These are phyloP conservation scores for Fusarium falciforme DNA, from an alignment of 2,329 filamentous ascomycete genomes.

Conservation along the genomic window DNA sequence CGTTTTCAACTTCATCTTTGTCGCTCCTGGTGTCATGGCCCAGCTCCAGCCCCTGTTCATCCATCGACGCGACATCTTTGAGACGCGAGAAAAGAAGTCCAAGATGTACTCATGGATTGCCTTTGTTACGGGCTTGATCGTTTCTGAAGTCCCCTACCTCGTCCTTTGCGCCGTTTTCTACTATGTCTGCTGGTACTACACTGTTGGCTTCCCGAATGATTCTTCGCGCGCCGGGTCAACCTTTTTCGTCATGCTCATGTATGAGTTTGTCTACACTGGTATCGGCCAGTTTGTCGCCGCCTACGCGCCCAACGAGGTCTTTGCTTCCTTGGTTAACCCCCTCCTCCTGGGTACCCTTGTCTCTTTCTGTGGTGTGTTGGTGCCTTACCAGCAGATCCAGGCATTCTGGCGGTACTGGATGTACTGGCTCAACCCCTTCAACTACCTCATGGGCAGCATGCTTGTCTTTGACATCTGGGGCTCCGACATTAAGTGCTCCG, in stretches of 20 bases:
- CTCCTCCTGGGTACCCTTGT: slow-evolving; percentile 69
- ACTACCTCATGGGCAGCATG: slow-evolving; percentile 69
- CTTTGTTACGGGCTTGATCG: slow-evolving; percentile 65
- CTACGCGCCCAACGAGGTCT: slow-evolving; percentile 70
- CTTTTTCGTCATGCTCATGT: slow-evolving; percentile 67
- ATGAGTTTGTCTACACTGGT: slow-evolving; percentile 70
- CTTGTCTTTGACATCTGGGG: slow-evolving; percentile 64
- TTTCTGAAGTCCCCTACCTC: slow-evolving; percentile 61
- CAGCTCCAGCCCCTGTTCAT: slow-evolving; percentile 62
- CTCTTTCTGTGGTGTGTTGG: slow-evolving; percentile 80
- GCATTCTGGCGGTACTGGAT: slow-evolving; percentile 77
- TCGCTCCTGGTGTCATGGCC: slow-evolving; percentile 66
- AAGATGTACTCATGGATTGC: slow-evolving; percentile 71
- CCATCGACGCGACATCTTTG: slow-evolving; percentile 60
- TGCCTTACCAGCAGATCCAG: slow-evolving; percentile 72
- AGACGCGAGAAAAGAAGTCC: slow-evolving; percentile 60
- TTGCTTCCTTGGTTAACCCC: slow-evolving; percentile 68
- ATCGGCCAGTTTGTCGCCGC: slow-evolving; percentile 74
- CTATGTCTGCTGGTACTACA: slow-evolving; percentile 68
- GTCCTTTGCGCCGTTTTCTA: slow-evolving; percentile 59
- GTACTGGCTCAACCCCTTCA: slow-evolving; percentile 71
- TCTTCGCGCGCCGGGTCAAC: slow-evolving; percentile 61
- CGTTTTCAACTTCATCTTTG: slow-evolving; percentile 73
- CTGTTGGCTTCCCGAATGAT: slow-evolving; percentile 61
- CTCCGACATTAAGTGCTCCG: slow-evolving; percentile 57